Evolutionary conservation across 805 yeast genomes (phyloP), one percentile per base, ranked within the genome.

Genomic region (Saturnispora sanitii): DNA sequence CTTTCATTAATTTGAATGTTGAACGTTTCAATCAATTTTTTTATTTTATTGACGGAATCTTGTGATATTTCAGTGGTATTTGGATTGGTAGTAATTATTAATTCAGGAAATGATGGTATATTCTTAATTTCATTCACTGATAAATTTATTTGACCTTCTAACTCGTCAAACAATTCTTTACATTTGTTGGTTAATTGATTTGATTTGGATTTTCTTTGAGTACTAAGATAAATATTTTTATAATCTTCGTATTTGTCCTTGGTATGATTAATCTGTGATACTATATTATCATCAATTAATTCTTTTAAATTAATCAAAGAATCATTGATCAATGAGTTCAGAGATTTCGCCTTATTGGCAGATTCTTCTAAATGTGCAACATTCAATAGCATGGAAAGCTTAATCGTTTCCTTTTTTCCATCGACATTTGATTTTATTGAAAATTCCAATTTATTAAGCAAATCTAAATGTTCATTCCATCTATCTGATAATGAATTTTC

Each of bases 191-290:
- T 45, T 15, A 45, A 32, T 21, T 48, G 47, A 4, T 44, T 38
- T 35, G 47, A 45, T 19, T 41, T 21, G 5, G 19, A 16, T 27
- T 47, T 41, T 30, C 42, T 41, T 19, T 39, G 34, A 27, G 41
- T 33, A 23, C 48, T 50, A 42, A 59, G 52, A 56, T 61, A 48
- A 39, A 67, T 68, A 11, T 61, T 53, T 27, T 72, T 59, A 31
- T 67, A 59, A 2, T 42, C 13, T 42, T 71, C 75, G 26, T 74
- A 66, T 11, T 60, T 61, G 26, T 52, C 51, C 17, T 68, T 70
- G 5, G 77, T 58, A 0, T 37, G 43, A 2, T 61, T 40, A 35
- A 66, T 64, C 4, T 65, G 64, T 7, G 48, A 25, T 29, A 55
- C 56, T 27, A 65, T 63, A 11, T 69, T 69, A 1, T 41, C 42